Base-by-base conservation (phyloP, 2,329 filamentous ascomycete genomes). In the Diaporthe sp. region DNA sequence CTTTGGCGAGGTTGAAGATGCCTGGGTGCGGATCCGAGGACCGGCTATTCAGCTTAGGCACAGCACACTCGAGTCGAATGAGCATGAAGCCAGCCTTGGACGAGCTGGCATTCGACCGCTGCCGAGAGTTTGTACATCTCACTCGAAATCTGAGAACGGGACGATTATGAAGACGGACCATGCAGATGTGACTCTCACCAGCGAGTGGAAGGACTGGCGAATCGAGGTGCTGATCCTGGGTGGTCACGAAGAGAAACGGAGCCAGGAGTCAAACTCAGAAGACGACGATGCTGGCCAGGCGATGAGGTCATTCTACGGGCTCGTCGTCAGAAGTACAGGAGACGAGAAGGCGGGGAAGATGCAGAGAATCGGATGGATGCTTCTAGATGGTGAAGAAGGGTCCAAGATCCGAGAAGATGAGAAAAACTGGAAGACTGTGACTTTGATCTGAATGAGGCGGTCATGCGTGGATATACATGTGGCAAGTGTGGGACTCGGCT, bases 21-120 rank as follows among this genome's bases (percentile, higher is more conserved):
- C 76, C 8, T 77, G 75, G 76, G 68, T 78, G 17, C 71, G 56
- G 17, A 47, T 78, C 55, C 71, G 51, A 25, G 76, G 69, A 13
- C 77, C 77, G 13, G n/a, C 75, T 0, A 27, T 65, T 32, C 42
- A 65, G 15, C 72, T 76, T 61, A 75, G 27, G 51, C 61, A 39
- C 19, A 70, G 35, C 42, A 37, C 58, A 19, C 22, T 32, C 19
- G 63, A 35, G 35, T 32, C 35, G 19, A 68, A 51, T 51, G 39
- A 70, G 27, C 51, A 56, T 17, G 66, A 70, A 53, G 12, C 27
- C 17, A 63, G 37, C 30, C 59, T 58, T 25, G 50, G 25, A 17
- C 22, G 71, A 30, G 55, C 69, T 44, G 25, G 27, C 7, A 22
- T 51, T 2, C 4, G n/a, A 19, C 69, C 39, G 27, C 37, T 51